Evolutionary conservation across 1,284 basidiomycete species (phyloP).

Genomic region (Hortiboletus rubellus): DNA sequence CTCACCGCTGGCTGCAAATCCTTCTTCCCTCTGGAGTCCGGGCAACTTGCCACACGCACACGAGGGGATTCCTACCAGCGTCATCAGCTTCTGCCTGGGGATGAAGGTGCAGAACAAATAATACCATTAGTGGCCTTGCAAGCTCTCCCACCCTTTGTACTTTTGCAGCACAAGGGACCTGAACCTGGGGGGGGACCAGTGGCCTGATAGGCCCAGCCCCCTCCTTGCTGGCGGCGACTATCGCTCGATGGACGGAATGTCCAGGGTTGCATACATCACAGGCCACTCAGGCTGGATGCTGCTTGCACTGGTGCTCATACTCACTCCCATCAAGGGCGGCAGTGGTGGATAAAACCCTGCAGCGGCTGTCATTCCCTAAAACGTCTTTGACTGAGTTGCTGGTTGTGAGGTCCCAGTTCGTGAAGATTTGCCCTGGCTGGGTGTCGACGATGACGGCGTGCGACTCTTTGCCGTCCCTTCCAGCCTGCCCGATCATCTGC

Average conservation of each 20-base stretch:
- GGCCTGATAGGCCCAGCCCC: neutral
- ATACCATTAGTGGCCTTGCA: too few species aligned
- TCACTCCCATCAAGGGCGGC: neutral
- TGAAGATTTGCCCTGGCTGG: neutral
- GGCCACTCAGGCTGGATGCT: neutral
- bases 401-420: neutral
- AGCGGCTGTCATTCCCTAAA: neutral
- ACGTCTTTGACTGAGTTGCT: neutral
- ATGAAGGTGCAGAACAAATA: too few species aligned
- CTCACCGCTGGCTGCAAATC: too few species aligned
- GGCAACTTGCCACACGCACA: too few species aligned
- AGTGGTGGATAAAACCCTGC: neutral
- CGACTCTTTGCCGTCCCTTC: neutral
- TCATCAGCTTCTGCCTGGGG: too few species aligned
- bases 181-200: too few species aligned
- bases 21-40: too few species aligned
- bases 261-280: neutral
- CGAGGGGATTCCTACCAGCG: too few species aligned
- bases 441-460: neutral
- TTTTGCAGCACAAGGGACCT: too few species aligned
- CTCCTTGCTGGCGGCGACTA: neutral
- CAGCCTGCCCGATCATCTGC: neutral
- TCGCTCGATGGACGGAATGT: neutral
- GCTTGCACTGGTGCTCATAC: neutral
- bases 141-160: too few species aligned